These are phyloP conservation scores for Cicer judaicum DNA, from an alignment of 306 rosid species.

Conservation along the genomic window DNA sequence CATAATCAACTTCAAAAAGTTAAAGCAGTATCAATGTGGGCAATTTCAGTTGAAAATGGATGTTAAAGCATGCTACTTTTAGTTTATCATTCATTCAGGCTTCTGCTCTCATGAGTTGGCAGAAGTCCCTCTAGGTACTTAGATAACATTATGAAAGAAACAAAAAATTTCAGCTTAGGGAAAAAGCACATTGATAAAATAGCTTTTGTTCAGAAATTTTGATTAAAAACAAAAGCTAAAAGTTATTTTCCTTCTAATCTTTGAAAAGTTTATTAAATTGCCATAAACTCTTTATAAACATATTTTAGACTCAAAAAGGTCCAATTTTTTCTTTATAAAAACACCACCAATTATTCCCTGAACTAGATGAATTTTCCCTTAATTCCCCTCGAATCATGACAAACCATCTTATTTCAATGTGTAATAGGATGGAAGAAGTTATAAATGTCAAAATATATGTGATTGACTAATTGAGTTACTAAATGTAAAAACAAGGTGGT, in stretches of 20 bases:
- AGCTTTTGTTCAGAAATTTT: background rate
- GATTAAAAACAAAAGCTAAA: background rate
- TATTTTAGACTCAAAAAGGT: background rate
- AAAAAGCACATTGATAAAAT: background rate
- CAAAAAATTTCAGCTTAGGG: background rate
- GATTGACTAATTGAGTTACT: background rate
- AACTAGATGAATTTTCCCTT: background rate
- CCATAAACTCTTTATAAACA: background rate
- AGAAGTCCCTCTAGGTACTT: background rate
- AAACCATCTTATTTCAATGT: background rate
- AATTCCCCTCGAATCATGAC: background rate
- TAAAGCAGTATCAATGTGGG: background rate
- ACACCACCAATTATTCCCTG: background rate
- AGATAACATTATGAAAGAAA: background rate
- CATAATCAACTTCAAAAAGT: background rate
- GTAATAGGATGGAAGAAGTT: background rate
- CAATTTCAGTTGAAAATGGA: background rate
- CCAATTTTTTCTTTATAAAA: no score
- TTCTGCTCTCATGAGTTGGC: background rate
- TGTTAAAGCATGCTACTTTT: background rate
- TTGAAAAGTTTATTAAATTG: background rate
- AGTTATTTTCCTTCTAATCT: background rate
- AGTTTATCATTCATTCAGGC: background rate
- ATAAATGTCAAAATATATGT: background rate
- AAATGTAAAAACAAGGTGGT: background rate